Evolutionary conservation across 2,329 filamentous ascomycete genomes (phyloP), one percentile per base, ranked within the genome.

Genomic region (Chaetomium sp.): DNA sequence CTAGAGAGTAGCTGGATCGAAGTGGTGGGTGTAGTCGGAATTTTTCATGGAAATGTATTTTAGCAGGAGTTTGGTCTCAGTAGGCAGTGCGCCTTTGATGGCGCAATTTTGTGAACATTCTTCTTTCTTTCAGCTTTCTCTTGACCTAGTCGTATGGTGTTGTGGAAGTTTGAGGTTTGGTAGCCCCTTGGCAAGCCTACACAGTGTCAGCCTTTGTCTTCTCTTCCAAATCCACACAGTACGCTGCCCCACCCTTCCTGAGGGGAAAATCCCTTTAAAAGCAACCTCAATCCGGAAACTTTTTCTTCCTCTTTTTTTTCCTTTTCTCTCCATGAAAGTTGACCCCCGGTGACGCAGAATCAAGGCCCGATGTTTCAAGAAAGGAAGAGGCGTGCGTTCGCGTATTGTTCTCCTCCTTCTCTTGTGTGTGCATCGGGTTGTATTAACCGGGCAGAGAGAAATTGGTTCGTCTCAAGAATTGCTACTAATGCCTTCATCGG

Each of bases 401-500:
- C 41, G 34, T 14, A 55, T 38, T 51, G 12, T 7, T 45, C 14
- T 32, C 46, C 40, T n/a, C 62, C 58, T 27, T 27, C 62, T 62
- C 67, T 66, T 67, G 63, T 65, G 72, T 70, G 69, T 72, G 72
- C 73, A 74, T 70, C 56, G 74, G 74, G 80, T 82, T 83, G 80
- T 77, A 79, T 76, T 73, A 74, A 66, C 76, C 74, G 79, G 80
- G 80, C 69, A 83, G 76, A 84, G 59, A 49, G 69, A 76, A 77
- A 70, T 67, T 76, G 80, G 77, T 27, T 27, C 74, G 79, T 79
- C 82, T 81, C 71, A 82, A 83, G 80, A 83, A 84, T 82, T 82
- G 79, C 76, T 76, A 79, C 73, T 79, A 76, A 36, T 40, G 27
- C 36, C 49, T 49, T 49, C 19, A 27, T 27, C 19, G 19, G 60